Conservation (phyloP, 495 filamentous ascomycete genomes). For the Neurospora sp. region DNA sequence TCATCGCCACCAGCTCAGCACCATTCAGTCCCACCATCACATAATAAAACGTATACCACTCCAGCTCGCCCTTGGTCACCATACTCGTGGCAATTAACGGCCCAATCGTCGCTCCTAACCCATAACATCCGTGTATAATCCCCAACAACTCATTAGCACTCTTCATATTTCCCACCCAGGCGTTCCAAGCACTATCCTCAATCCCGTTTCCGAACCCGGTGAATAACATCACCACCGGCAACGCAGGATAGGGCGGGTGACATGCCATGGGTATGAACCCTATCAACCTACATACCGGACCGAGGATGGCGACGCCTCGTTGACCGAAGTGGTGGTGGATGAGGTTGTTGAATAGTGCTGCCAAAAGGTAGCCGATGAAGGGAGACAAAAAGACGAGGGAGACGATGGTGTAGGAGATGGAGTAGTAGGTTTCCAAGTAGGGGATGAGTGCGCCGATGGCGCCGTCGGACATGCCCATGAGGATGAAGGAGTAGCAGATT, state of each 20-base stretch:
- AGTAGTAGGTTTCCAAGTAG: constrained; percentile 55
- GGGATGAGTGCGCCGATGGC: constrained; percentile 48
- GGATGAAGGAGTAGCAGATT: constrained; percentile 64
- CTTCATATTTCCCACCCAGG: constrained; percentile 70
- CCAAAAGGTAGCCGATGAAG: constrained; percentile 69
- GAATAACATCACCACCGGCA: constrained; percentile 62
- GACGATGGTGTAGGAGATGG: constrained; percentile 64
- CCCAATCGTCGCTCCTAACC: constrained; percentile 62
- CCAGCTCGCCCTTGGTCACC: constrained; percentile 44
- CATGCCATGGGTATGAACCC: constrained; percentile 59
- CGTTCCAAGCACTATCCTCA: constrained; percentile 67
- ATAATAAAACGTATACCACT: constrained; percentile 61
- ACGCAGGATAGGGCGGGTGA: constrained; percentile 66
- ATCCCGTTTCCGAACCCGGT: constrained; percentile 64
- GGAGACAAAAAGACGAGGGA: constrained; percentile 76
- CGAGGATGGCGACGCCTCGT: constrained; percentile 61
- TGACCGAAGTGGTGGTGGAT: constrained; percentile 54
- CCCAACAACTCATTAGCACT: constrained; percentile 63
- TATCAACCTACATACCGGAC: constrained; percentile 52
- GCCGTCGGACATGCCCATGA: constrained; percentile 77
- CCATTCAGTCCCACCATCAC: constrained; percentile 53
- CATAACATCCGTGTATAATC: constrained; percentile 64
- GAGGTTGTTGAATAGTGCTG: constrained; percentile 59
- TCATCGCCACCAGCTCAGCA: constrained; percentile 46
- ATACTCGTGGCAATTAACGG: constrained; percentile 71